phyloP scores from a whole-genome alignment of 2,329 filamentous ascomycete species.

The Cyphellophora europaea region DNA sequence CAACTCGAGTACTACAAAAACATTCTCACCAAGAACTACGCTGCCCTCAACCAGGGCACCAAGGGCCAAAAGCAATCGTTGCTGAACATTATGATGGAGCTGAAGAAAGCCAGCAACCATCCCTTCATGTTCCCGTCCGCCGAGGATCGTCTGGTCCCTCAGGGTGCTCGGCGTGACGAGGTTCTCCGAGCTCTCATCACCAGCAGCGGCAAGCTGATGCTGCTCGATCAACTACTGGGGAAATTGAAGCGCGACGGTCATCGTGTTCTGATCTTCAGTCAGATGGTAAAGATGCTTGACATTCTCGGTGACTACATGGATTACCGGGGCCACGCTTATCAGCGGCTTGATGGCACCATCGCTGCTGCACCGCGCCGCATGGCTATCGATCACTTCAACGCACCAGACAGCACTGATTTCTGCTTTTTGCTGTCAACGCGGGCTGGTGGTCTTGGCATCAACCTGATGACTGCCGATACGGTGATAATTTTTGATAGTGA shows the following conservation, averaged over 20 bases:
- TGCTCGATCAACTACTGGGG: constrained; percentile 85
- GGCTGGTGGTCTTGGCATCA: constrained; percentile 96
- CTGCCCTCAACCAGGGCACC: constrained; percentile 81
- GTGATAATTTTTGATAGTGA: constrained; percentile 97
- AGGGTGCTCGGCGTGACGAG: constrained; percentile 75
- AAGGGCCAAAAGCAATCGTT: constrained; percentile 90
- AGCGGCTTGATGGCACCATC: constrained; percentile 91
- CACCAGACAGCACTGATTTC: constrained; percentile 91
- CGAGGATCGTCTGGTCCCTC: constrained; percentile 77
- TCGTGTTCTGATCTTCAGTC: constrained; percentile 94
- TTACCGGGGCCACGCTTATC: constrained; percentile 87
- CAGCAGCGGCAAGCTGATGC: constrained; percentile 99
- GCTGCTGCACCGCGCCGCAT: constrained; percentile 77
- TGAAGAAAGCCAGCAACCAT: constrained; percentile 98
- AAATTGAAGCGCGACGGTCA: constrained; percentile 92
- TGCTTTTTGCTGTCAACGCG: constrained; percentile 92
- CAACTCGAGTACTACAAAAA: constrained; percentile 99
- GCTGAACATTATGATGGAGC: constrained; percentile 98
- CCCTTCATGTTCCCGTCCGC: constrained; percentile 96
- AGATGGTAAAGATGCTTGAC: constrained; percentile 99
- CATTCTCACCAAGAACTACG: constrained; percentile 92
- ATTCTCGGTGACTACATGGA: constrained; percentile 91
- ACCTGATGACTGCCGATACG: constrained; percentile 96
- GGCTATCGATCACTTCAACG: constrained; percentile 97
- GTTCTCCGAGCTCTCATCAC: constrained; percentile 87